phyloP scores from a whole-genome alignment of 768 basidiomycete genomes.

The Lactarius trivialis region DNA sequence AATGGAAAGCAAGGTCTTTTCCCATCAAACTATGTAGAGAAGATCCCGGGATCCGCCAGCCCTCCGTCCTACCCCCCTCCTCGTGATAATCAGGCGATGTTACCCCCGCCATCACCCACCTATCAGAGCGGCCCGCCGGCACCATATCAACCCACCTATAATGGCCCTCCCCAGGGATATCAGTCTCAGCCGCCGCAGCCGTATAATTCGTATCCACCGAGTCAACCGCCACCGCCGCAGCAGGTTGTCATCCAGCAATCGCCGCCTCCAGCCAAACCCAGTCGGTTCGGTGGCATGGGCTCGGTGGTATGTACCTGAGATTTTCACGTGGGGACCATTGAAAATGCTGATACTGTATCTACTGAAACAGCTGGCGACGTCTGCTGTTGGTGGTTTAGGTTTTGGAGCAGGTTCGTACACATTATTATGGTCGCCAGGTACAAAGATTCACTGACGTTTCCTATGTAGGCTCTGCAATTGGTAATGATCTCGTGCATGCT shows the following conservation, averaged over 20 bases:
- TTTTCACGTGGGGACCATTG: not conserved
- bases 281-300: constrained; percentile 16
- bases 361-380: constrained; percentile 30
- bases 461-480: constrained; percentile 42
- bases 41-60: constrained; percentile 29
- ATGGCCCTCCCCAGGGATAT: constrained; percentile 23
- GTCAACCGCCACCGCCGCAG: constrained; percentile 24
- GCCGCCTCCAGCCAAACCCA: constrained; percentile 20
- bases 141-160: constrained; percentile 33
- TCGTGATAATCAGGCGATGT: constrained; percentile 1
- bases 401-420: constrained; percentile 60
- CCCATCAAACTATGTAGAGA: constrained; percentile 71
- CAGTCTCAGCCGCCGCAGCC: constrained; percentile 23
- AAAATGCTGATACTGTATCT: not conserved
- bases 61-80: constrained; percentile 23
- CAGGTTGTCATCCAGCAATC: constrained; percentile 23
- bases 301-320: constrained; percentile 9
- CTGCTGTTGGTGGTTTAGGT: constrained; percentile 58
- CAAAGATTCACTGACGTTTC: not conserved
- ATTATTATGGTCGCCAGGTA: not conserved
- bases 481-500: constrained; percentile 42
- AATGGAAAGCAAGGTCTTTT: constrained; percentile 68
- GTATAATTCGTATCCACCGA: constrained; percentile 20
- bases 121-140: constrained; percentile 30
- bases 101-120: constrained; percentile 12